Evolutionary conservation across 2,329 filamentous ascomycete genomes (phyloP).

Genomic region (Paradendryphiella salina): DNA sequence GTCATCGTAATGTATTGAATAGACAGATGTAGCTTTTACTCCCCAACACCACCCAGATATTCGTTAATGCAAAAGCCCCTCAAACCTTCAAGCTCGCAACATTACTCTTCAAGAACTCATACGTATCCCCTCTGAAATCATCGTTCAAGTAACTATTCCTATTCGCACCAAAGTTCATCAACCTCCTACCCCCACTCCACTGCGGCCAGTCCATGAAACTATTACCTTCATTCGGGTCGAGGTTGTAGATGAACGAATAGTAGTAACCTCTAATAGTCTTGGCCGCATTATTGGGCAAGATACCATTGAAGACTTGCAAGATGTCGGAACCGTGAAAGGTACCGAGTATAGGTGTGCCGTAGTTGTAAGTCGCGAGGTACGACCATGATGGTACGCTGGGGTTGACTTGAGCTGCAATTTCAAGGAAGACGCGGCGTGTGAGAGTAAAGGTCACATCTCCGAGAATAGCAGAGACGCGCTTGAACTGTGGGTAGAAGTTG

Average conservation of each 20-base stretch:
- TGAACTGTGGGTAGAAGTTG: constrained; percentile 75
- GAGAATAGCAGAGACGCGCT: constrained; percentile 73
- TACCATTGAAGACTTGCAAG: constrained; percentile 68
- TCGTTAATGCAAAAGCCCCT: not conserved
- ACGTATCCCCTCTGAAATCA: constrained; percentile 54
- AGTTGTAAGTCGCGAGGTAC: constrained; percentile 73
- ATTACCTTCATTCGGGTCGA: constrained; percentile 67
- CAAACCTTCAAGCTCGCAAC: constrained; percentile 21
- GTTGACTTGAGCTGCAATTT: constrained; percentile 50
- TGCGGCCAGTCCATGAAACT: constrained; percentile 56
- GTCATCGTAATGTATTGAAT: too few species aligned
- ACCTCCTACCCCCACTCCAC: constrained; percentile 55
- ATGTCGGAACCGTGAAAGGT: constrained; percentile 76
- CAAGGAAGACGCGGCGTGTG: constrained; percentile 67
- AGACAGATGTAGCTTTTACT: too few species aligned
- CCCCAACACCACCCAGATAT: too few species aligned
- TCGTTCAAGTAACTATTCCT: constrained; percentile 50
- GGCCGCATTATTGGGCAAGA: constrained; percentile 65
- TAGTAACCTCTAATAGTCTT: constrained; percentile 69
- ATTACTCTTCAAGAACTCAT: constrained; percentile 47
- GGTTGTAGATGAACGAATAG: constrained; percentile 69
- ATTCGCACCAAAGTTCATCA: constrained; percentile 56
- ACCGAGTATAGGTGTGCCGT: constrained; percentile 71
- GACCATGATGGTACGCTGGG: constrained; percentile 70
- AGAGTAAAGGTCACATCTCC: constrained; percentile 78